Base-by-base conservation (phyloP, 129 eudicot species). In the Deinandra increscens region DNA sequence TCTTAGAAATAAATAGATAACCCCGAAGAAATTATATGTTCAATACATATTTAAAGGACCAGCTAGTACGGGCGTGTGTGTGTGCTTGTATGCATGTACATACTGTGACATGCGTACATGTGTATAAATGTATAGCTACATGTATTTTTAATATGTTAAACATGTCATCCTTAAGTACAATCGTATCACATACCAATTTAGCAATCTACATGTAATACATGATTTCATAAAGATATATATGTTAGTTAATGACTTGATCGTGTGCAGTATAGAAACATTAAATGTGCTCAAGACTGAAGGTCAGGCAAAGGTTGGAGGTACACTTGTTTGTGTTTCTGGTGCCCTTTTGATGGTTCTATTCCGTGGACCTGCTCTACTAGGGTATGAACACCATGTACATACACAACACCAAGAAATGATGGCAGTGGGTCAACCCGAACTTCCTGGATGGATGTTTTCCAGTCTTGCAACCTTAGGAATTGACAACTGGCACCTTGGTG, bases 401-500 rank as follows among this genome's bases (percentile, higher is more conserved):
- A 42, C 74, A 61, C 34, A 62, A 60, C 81, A 55, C 9, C 80
- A 20, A 70, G 85, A 93, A 42, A 80, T 85, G 72, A 78, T 81
- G 72, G 84, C 87, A 34, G 85, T 68, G 79, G 96, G 84, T 75
- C 94, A 91, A 83, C 90, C 90, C 18, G 90, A 81, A 76, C 88
- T 85, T 17, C 75, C 75, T 70, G 96, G 96, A 72, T 89, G 90
- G 96, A 61, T 89, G 63, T 50, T 84, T 41, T 80, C 94, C 64
- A 77, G 45, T 50, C 76, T 84, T 58, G 48, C 81, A 51, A 83
- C 80, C 13, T 26, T 81, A 7, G 98, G 98, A 64, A 58, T 93
- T 42, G 98, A 93, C 61, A 70, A 62, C 37, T 89, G 95, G 95
- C 95, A 89, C 78, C 79, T 93, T 51, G 98, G 98, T 37, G 95